Conservation (phyloP, 805 yeast genomes). For the Candida bentonensis region DNA sequence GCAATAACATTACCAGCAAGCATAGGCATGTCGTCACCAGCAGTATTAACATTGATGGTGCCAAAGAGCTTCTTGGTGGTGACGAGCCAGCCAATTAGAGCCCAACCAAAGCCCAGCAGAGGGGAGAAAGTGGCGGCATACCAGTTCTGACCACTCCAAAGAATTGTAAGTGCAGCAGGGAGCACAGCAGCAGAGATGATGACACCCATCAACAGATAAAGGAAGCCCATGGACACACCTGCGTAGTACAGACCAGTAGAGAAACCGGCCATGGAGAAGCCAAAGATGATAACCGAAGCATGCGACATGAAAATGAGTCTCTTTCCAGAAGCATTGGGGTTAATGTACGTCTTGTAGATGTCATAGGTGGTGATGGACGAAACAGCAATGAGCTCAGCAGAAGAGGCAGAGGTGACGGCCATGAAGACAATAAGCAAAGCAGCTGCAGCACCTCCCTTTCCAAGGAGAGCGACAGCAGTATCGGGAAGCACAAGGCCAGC, state of each 20-base stretch:
- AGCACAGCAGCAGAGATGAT: conserved; percentile 78
- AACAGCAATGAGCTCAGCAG: conserved; percentile 81
- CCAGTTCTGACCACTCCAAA: conserved; percentile 49
- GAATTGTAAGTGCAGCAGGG: conserved; percentile 57
- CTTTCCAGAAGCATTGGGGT: conserved; percentile 68
- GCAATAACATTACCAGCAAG: conserved; percentile 80
- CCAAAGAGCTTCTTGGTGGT: conserved; percentile 23
- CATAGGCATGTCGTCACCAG: conserved; percentile 77
- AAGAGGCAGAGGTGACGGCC: conserved; percentile 89
- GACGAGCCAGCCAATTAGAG: conserved; percentile 54
- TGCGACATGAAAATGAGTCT: conserved; percentile 59
- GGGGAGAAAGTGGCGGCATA: conserved; percentile 68
- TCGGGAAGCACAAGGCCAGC: conserved; percentile 60
- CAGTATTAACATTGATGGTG: conserved; percentile 40
- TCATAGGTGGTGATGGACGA: conserved; percentile 80
- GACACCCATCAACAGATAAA: conserved; percentile 81
- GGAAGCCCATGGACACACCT: conserved; percentile 72
- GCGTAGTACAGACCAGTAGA: conserved; percentile 74
- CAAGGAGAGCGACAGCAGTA: conserved; percentile 74
- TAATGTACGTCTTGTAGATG: conserved; percentile 64
- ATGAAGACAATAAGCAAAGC: conserved; percentile 66
- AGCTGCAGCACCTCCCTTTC: conserved; percentile 81
- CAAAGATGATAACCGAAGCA: conserved; percentile 44
- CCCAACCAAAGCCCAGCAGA: conserved; percentile 57
- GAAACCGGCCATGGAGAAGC: conserved; percentile 62